Evolutionary conservation across 345 rosid species (phyloP).

Genomic region (Conringia planisiliqua): DNA sequence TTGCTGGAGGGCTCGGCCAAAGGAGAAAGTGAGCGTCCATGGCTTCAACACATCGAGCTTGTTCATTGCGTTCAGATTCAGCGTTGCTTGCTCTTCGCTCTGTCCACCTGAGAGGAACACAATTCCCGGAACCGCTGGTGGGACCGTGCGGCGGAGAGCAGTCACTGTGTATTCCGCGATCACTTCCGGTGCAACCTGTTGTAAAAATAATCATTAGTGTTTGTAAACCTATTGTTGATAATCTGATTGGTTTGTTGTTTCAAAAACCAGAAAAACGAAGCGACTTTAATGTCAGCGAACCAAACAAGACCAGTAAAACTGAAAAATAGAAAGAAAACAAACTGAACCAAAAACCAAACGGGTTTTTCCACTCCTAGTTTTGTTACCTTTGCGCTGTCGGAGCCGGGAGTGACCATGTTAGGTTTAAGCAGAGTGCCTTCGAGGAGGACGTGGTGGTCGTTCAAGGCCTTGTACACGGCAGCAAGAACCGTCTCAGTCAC

Average conservation of each 20-base stretch:
- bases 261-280: neutral
- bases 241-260: neutral
- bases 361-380: neutral
- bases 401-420: constrained; percentile 97
- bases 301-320: neutral
- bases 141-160: constrained; percentile 81
- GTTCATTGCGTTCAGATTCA: constrained; percentile 86
- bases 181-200: constrained; percentile 63
- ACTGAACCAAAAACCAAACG: neutral
- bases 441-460: constrained; percentile 90
- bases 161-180: constrained; percentile 66
- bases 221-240: neutral
- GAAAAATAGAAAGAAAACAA: neutral
- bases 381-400: constrained; percentile 76
- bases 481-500: constrained; percentile 82
- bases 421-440: constrained; percentile 97
- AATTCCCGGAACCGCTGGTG: constrained; percentile 84
- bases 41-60: constrained; percentile 72
- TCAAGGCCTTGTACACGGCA: constrained; percentile 88
- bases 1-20: constrained; percentile 87
- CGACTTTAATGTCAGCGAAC: neutral
- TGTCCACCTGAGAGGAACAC: constrained; percentile 91
- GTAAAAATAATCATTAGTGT: neutral
- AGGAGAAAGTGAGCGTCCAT: constrained; percentile 94
- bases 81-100: constrained; percentile 84